Evolutionary conservation across 495 filamentous ascomycete species (phyloP), one percentile per base, ranked within the genome.

Genomic region (Aspergillus incahuasiensis): DNA sequence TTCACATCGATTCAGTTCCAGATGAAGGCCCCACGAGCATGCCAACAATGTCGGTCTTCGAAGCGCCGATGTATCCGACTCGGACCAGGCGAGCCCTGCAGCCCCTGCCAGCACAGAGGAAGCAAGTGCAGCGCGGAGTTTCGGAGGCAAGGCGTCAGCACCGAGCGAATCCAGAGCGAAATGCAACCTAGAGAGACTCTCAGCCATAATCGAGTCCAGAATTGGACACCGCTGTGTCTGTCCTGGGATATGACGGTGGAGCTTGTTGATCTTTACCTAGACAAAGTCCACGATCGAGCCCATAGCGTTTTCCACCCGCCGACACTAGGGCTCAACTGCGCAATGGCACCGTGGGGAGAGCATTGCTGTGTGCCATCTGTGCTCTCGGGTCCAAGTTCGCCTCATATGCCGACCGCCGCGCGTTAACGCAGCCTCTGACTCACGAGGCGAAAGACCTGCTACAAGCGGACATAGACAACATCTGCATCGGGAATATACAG

Each of bases 271-370:
- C 6, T 30, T 2, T 54, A 54, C 32, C 12, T 54, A 11, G 20
- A 39, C 21, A 54, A 54, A 34, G 35, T 45, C 11, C 51, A 54
- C 40, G 51, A 34, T 35, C 51, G 51, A 20, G 39, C 51, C 11
- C 51, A 54, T 9, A 54, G 51, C 25, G 45, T 54, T 16, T 54
- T 54, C 15, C 51, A 54, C 22, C 20, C 51, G 11, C 4, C 50
- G 3, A 53, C 38, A 2, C 25, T 53, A 15, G 50, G 50, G 15
- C 13, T 1, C 20, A 53, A 4, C 25, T 53, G 16, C 50, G 50
- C 9, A 5, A 39, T 7, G 8, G 19, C 7, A 5, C 16, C 15
- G 32, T 39, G 12, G 4, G 15, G 3, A 50, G 18, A 16, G 48
- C 32, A 3, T 40, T 50, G 21, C 16, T 50, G 8, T 32, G 34